A percentile compares a stretch with the other conserved stretches of the same genome.
Conservation (phyloP, 2,329 filamentous ascomycete species). For the Myriosclerotinia curreyana region DNA sequence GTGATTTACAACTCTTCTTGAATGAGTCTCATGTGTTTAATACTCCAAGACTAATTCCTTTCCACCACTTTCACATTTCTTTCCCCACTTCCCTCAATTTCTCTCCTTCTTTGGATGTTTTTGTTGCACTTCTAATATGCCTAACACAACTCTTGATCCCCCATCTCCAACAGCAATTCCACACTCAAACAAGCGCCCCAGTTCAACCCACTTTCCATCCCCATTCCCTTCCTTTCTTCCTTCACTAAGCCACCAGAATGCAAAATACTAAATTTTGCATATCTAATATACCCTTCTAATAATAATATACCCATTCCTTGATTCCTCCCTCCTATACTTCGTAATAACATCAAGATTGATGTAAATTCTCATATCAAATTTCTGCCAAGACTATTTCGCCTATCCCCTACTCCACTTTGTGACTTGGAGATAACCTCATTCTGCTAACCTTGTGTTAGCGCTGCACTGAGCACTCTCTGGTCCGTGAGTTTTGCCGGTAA, state of each 20-base stretch:
- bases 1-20: background rate
- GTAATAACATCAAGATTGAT: background rate
- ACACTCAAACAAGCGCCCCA: background rate
- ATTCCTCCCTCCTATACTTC: background rate
- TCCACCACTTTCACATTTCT: background rate
- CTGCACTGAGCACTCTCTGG: background rate
- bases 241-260: background rate
- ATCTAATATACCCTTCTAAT: slow-evolving; percentile 19
- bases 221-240: background rate
- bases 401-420: too few relatives aligned
- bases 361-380: background rate
- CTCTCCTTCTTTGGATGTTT: background rate
- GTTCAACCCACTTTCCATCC: background rate
- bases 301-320: background rate
- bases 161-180: background rate
- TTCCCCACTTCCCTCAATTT: background rate
- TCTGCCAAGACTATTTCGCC: background rate
- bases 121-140: slow-evolving; percentile 16
- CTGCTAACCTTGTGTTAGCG: background rate
- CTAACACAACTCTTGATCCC: background rate
- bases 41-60: too few relatives aligned
- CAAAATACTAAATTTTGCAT: slow-evolving; percentile 2
- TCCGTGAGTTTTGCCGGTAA: background rate
- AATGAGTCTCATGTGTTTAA: background rate
- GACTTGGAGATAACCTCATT: background rate